Evolutionary conservation across 2,329 filamentous ascomycete species (phyloP).

Genomic region (Monilinia polystroma): DNA sequence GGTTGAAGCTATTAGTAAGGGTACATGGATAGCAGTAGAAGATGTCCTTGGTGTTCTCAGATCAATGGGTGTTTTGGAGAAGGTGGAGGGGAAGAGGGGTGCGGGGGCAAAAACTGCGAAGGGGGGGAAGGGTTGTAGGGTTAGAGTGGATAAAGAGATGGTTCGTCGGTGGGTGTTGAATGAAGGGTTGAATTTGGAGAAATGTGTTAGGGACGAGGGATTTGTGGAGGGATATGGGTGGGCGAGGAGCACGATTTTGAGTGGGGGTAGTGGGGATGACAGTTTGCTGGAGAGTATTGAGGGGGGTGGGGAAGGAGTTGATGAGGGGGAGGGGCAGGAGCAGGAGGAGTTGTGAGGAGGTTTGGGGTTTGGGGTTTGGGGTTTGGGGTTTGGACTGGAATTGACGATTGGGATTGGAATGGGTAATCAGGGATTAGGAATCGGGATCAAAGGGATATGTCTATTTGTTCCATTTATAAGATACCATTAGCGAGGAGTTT

Average conservation of each 20-base stretch:
- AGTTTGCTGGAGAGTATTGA: constrained; percentile 16
- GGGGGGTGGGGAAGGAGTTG: not conserved
- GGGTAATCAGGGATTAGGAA: too few relatives aligned
- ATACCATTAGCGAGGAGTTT: too few relatives aligned
- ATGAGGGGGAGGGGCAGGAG: not conserved
- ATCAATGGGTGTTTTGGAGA: constrained; percentile 72
- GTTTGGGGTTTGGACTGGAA: too few relatives aligned
- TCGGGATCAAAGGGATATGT: too few relatives aligned
- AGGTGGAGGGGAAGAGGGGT: constrained; percentile 48
- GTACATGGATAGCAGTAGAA: constrained; percentile 80
- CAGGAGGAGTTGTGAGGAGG: not conserved
- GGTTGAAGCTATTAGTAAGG: constrained; percentile 68
- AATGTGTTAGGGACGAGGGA: constrained; percentile 69
- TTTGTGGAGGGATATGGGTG: constrained; percentile 69
- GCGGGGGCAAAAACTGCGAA: constrained; percentile 35
- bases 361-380: too few relatives aligned
- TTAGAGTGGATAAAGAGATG: constrained; percentile 51
- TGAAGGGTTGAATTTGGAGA: constrained; percentile 67
- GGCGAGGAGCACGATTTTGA: constrained; percentile 34
- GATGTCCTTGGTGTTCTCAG: constrained; percentile 77
- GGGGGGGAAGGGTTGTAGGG: constrained; percentile 45
- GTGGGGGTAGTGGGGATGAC: constrained; percentile 22
- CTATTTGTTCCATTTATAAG: too few relatives aligned
- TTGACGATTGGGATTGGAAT: too few relatives aligned
- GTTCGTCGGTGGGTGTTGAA: constrained; percentile 67